Percentiles rank a stretch among this genome's conserved stretches.
phyloP scores from a whole-genome alignment of 371 early-diverging fungal genomes.

The Syncephalastrum contaminatum region DNA sequence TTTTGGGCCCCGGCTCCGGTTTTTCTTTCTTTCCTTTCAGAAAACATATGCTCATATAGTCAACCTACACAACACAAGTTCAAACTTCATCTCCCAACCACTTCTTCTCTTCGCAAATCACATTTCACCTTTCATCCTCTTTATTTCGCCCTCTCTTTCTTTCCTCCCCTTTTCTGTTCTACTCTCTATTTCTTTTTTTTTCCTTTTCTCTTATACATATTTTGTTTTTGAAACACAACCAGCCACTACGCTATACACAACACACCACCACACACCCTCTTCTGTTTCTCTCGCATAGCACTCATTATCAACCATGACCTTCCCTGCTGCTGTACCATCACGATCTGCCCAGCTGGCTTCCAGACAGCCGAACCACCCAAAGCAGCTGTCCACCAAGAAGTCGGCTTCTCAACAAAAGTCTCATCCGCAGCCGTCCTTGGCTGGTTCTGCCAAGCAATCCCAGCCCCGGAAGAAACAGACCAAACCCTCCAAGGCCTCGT shows the following conservation, averaged over 20 bases:
- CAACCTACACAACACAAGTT: conserved; percentile 6
- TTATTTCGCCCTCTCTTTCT: neutral
- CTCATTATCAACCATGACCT: no score
- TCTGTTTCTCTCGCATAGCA: no score
- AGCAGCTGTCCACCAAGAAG: conserved; percentile 4
- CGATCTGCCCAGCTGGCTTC: neutral
- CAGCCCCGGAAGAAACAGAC: conserved; percentile 14
- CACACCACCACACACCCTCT: neutral
- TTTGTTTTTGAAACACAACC: no score
- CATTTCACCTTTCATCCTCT: no score
- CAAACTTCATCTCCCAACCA: neutral
- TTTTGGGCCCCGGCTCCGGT: no score
- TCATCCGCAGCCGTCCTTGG: no score
- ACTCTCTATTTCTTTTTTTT: conserved; percentile 1
- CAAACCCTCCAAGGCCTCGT: conserved; percentile 4
- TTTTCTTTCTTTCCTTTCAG: conserved; percentile 10
- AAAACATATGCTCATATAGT: conserved; percentile 8
- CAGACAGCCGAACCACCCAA: neutral
- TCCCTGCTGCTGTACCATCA: neutral
- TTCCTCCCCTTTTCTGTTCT: conserved; percentile 2
- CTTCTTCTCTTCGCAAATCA: no score
- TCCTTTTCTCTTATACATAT: conserved; percentile 1
- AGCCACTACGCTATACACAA: conserved; percentile 11
- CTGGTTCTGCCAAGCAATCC: conserved; percentile 28
- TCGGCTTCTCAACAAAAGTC: conserved; percentile 9